Percentiles rank a stretch among this genome's conserved stretches.
phyloP scores from a whole-genome alignment of 495 filamentous ascomycete genomes.

The Trichoderma orchidacearum region DNA sequence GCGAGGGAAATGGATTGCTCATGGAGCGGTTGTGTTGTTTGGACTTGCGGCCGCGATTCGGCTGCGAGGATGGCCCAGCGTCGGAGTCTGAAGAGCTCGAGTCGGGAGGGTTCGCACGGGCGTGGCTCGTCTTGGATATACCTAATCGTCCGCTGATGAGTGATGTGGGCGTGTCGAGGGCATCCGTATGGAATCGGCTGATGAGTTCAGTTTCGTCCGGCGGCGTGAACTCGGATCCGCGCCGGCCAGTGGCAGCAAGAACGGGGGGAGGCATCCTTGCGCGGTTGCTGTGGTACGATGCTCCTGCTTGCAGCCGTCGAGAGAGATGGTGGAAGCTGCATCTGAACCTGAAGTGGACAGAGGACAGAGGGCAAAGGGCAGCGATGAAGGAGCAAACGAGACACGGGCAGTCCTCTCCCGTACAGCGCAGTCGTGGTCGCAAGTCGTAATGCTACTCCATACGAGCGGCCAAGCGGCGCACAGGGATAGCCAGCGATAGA shows the following conservation, averaged over 20 bases:
- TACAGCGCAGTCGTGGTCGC: too few relatives aligned
- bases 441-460: too few relatives aligned
- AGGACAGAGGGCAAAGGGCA: background rate
- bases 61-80: background rate
- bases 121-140: background rate
- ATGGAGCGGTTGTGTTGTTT: slow-evolving; percentile 54
- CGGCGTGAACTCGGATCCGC: background rate
- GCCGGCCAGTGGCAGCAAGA: background rate
- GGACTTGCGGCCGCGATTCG: slow-evolving; percentile 2
- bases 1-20: slow-evolving; percentile 61
- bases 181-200: background rate
- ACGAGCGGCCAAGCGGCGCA: too few relatives aligned
- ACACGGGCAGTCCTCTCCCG: background rate
- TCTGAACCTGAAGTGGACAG: background rate
- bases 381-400: background rate
- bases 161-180: background rate
- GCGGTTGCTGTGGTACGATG: background rate
- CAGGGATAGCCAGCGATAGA: background rate
- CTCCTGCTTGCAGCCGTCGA: background rate
- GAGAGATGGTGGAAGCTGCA: background rate
- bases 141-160: background rate
- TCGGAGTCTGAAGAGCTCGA: background rate
- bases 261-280: background rate
- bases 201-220: background rate
- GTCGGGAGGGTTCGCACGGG: background rate